A percentile compares a stretch with the other conserved stretches of the same genome.
Evolutionary conservation across 73 alveolate species (phyloP).

Genomic region (Paramecium caudatum): DNA sequence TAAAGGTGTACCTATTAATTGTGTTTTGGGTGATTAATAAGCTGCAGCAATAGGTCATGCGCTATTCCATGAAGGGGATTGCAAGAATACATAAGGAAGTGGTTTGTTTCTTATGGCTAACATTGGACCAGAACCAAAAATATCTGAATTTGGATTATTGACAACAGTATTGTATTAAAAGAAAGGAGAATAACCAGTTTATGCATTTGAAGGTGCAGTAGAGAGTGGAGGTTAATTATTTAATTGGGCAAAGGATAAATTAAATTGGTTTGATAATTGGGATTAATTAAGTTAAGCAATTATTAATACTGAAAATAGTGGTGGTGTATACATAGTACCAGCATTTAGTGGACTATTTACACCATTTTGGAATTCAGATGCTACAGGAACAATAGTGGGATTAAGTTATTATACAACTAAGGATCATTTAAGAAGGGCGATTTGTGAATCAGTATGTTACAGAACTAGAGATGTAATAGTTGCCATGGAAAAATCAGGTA

Average conservation of each 20-base stretch:
- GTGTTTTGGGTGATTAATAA: conserved; percentile 90
- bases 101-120: conserved; percentile 87
- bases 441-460: conserved; percentile 82
- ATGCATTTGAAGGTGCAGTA: conserved; percentile 93
- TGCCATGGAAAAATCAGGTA: conserved; percentile 73
- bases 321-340: conserved; percentile 88
- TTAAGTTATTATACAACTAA: conserved; percentile 78
- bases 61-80: conserved; percentile 78
- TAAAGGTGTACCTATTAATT: conserved; percentile 82
- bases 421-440: conserved; percentile 86
- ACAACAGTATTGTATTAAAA: conserved; percentile 84
- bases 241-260: conserved; percentile 82
- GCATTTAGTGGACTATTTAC: conserved; percentile 89
- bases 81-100: conserved; percentile 89
- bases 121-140: conserved; percentile 82
- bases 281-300: conserved; percentile 70
- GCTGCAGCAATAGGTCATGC: conserved; percentile 92
- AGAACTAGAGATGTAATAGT: conserved; percentile 82
- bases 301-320: conserved; percentile 80
- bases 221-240: conserved; percentile 87
- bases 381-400: conserved; percentile 86
- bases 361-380: conserved; percentile 89
- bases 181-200: conserved; percentile 74
- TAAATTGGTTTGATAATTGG: conserved; percentile 53
- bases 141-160: conserved; percentile 81